A percentile compares a stretch with the other conserved stretches of the same genome.
These are phyloP conservation scores for Phytopythium helicoides DNA, from an alignment of 352 stramenopile species.

Conservation along the genomic window DNA sequence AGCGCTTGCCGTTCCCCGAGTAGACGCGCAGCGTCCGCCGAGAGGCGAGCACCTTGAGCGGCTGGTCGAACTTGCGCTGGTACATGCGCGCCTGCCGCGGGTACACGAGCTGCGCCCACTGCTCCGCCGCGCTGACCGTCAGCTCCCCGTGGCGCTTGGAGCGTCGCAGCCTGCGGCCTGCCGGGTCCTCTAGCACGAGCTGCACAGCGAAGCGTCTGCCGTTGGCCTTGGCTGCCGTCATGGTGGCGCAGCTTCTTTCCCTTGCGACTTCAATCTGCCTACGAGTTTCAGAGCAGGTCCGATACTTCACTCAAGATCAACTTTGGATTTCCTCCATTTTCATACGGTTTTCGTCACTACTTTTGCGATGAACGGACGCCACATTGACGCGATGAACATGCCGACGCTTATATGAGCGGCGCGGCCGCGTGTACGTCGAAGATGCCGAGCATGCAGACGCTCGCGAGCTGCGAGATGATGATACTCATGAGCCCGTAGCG, in stretches of 20 bases:
- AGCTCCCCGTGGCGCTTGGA: constrained; percentile 44
- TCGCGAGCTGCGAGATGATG: constrained; percentile 48
- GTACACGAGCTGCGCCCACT: constrained; percentile 47
- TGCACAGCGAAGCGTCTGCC: constrained; percentile 20
- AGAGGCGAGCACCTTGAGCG: constrained; percentile 41
- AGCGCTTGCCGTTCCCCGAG: constrained; percentile 36
- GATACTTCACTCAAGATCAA: background rate
- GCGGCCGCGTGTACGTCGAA: constrained; percentile 36
- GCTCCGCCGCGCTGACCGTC: constrained; percentile 19
- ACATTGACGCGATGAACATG: constrained; percentile 2
- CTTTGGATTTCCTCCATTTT: background rate
- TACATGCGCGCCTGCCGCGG: constrained; percentile 35
- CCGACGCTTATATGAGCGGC: constrained; percentile 21
- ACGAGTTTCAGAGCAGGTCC: no score
- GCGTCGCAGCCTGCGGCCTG: constrained; percentile 14
- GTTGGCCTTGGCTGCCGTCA: background rate
- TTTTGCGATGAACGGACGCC: no score
- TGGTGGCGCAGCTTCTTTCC: no score
- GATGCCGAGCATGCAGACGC: constrained; percentile 55
- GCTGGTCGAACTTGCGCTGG: constrained; percentile 48
- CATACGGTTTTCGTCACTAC: no score
- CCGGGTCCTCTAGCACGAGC: constrained; percentile 24
- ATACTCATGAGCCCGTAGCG: constrained; percentile 45
- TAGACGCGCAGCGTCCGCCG: constrained; percentile 42
- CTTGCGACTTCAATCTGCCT: background rate